phyloP scores from a whole-genome alignment of 805 yeast species.

The Myxozyma vanderwaltii region DNA sequence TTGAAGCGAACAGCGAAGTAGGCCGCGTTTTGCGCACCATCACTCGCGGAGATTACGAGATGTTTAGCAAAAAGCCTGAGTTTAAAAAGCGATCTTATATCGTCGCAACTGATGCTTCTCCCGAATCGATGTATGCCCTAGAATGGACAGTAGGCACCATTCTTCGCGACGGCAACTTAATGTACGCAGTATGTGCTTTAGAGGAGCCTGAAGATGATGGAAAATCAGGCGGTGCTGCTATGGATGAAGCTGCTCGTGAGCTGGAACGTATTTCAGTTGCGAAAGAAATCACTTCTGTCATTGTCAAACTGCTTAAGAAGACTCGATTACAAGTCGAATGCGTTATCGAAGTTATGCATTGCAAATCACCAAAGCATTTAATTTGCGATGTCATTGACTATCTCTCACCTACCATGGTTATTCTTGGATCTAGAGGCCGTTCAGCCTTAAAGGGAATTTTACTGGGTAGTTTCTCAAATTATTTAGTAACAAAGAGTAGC shows the following conservation, averaged over 20 bases:
- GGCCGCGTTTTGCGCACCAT: slow-evolving; percentile 69
- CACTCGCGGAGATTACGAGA: slow-evolving; percentile 67
- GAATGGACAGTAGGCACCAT: slow-evolving; percentile 90
- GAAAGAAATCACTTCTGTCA: slow-evolving; percentile 48
- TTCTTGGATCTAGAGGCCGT: slow-evolving; percentile 75
- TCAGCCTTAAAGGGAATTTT: slow-evolving; percentile 72
- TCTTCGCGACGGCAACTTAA: slow-evolving; percentile 76
- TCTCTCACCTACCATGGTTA: slow-evolving; percentile 69
- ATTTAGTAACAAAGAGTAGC: slow-evolving; percentile 66
- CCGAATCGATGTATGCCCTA: slow-evolving; percentile 79
- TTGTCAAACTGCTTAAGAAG: slow-evolving; percentile 53
- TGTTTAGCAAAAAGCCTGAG: slow-evolving; percentile 40
- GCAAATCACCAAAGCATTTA: slow-evolving; percentile 72
- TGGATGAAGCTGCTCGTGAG: slow-evolving; percentile 41
- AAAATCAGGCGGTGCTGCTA: slow-evolving; percentile 3
- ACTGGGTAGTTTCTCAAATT: slow-evolving; percentile 71
- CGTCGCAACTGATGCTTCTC: slow-evolving; percentile 78
- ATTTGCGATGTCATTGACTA: slow-evolving; percentile 70
- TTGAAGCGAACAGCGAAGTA: slow-evolving; percentile 55
- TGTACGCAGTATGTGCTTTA: slow-evolving; percentile 60
- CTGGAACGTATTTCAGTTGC: slow-evolving; percentile 43
- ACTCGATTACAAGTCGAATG: slow-evolving; percentile 74
- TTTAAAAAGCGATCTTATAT: slow-evolving; percentile 59
- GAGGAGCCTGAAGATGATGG: slow-evolving; percentile 41
- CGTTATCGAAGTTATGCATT: slow-evolving; percentile 72